Base-by-base conservation (phyloP, 768 basidiomycete genomes). In the Pseudohyphozyma bogoriensis region DNA sequence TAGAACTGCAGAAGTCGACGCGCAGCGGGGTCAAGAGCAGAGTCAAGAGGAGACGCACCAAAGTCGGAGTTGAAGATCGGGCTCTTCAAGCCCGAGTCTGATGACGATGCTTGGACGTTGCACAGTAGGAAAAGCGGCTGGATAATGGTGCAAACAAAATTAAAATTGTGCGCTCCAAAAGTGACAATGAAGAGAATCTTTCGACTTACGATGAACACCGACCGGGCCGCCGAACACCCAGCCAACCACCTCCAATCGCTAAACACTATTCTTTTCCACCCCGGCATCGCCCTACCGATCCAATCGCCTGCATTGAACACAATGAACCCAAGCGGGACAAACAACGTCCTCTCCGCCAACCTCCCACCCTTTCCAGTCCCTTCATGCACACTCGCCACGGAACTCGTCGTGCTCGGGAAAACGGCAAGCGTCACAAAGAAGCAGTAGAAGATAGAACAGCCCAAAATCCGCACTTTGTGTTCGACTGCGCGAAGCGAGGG, bases 361-460 rank as follows among this genome's bases (percentile, higher is more conserved):
- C 45, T n/a, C 51, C 28, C 20, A 18, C 28, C 46, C 51, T 20
- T 35, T n/a, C 51, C n/a, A 11, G 31, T 50, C 55, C 63, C 26
- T 46, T 51, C 36, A 42, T 46, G 56, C 28, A 64, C 58, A 29
- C 51, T 55, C 4, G 40, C 32, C 37, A 67, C 71, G 24, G 65
- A 68, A 2, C 62, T 56, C 8, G 74, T 76, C 47, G 69, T 69
- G 12, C 58, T 65, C 1, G 75, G 74, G 56, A 72, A 73, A 13
- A 69, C 63, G 36, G 70, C 65, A 1, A 74, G 66, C 7, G 60
- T 72, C 44, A 73, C 68, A 24, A 68, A 71, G 58, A 73, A 76
- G 55, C 71, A 65, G 57, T 65, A 56, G 36, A 73, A 72, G 68
- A 69, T 71, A 32, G 73, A 69, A 49, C 72, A 65, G 61, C 70